A percentile compares a stretch with the other conserved stretches of the same genome.
Evolutionary conservation across 1,284 basidiomycete genomes (phyloP).

Genomic region (Phellopilus nigrolimitatus): DNA sequence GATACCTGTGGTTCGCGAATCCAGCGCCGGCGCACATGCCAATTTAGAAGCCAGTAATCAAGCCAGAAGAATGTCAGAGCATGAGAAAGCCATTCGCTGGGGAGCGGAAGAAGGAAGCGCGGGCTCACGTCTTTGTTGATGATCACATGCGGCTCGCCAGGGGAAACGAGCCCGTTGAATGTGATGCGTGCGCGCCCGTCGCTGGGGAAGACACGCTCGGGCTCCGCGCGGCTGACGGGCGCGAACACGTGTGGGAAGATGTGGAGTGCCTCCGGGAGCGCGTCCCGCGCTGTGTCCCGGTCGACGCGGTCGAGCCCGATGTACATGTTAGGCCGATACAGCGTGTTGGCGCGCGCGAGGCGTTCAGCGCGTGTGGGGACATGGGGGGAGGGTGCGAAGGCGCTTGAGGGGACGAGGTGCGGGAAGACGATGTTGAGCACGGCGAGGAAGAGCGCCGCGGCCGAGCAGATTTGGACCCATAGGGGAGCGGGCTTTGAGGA

Average conservation of each 20-base stretch:
- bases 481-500: no score
- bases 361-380: slow-evolving; percentile 1
- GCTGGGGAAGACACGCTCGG: slow-evolving; percentile 1
- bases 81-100: no score
- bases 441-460: no score
- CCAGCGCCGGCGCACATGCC: no score
- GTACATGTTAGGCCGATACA: slow-evolving; percentile 9
- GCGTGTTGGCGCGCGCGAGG: neutral
- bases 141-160: slow-evolving; percentile 7
- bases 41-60: no score
- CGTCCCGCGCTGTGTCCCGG: neutral
- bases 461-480: no score
- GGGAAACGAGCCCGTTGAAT: slow-evolving; percentile 10
- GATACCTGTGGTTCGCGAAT: no score
- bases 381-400: no score
- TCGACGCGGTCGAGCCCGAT: slow-evolving; percentile 7
- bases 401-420: no score
- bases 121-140: slow-evolving; percentile 1
- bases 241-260: slow-evolving; percentile 13
- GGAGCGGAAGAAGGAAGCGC: no score
- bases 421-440: no score
- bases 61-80: neutral
- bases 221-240: neutral
- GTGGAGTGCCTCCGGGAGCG: slow-evolving; percentile 2
- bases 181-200: slow-evolving; percentile 9